Conservation (phyloP, 495 filamentous ascomycete species). For the Lasiosphaeriaceae sp. region DNA sequence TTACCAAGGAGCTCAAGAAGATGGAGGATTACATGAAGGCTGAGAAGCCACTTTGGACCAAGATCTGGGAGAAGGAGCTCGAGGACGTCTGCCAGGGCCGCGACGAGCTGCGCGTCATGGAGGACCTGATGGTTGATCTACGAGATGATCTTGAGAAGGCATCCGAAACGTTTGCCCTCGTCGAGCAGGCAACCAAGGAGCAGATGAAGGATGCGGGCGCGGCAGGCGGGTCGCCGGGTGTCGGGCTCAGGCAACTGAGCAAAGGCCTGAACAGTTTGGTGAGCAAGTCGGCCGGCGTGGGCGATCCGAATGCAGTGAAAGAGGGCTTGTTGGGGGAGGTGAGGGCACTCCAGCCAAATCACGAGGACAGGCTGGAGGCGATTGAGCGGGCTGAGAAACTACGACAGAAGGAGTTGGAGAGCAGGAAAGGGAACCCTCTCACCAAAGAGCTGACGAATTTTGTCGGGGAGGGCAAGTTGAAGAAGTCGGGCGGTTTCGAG, state of each 20-base stretch:
- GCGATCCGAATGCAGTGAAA: constrained; percentile 78
- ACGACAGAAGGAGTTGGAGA: constrained; percentile 81
- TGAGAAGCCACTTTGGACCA: constrained; percentile 95
- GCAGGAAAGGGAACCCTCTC: constrained; percentile 70
- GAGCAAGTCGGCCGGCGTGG: constrained; percentile 50
- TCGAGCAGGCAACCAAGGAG: constrained; percentile 94
- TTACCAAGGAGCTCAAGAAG: constrained; percentile 86
- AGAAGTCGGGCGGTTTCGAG: constrained; percentile 93
- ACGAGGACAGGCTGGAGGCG: constrained; percentile 86
- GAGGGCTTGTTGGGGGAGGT: constrained; percentile 92
- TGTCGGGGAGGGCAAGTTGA: constrained; percentile 86
- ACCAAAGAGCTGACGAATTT: constrained; percentile 84
- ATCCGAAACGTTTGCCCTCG: constrained; percentile 83
- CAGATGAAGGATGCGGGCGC: constrained; percentile 70
- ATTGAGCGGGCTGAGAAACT: constrained; percentile 93
- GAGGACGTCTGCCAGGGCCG: constrained; percentile 91
- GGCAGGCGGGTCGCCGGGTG: constrained; percentile 28
- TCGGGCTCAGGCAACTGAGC: constrained; percentile 49
- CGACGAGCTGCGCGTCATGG: constrained; percentile 88
- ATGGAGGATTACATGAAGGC: constrained; percentile 86
- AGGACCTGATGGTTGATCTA: constrained; percentile 87
- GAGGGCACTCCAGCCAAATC: constrained; percentile 89
- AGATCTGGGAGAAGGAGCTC: constrained; percentile 97
- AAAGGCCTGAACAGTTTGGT: constrained; percentile 52
- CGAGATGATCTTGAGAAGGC: constrained; percentile 95